Percentiles rank a stretch among this genome's conserved stretches.
phyloP scores from a whole-genome alignment of 2,329 filamentous ascomycete genomes.

The Blastomyces gilchristii region DNA sequence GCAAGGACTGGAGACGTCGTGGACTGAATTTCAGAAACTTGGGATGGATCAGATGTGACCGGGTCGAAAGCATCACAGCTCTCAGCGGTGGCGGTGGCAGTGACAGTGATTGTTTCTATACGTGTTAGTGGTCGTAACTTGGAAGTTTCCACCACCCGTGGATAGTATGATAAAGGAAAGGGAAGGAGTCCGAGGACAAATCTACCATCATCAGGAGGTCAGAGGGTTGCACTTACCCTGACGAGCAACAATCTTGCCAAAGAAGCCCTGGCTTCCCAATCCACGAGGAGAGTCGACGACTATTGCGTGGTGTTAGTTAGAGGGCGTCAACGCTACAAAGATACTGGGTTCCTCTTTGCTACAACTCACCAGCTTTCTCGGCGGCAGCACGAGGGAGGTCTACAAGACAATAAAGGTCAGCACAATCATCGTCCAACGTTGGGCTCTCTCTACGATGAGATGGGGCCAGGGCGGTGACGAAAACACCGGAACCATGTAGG shows the following conservation, averaged over 20 bases:
- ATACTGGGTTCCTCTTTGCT: background rate
- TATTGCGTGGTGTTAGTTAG: background rate
- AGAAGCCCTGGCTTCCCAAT: background rate
- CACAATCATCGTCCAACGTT: background rate
- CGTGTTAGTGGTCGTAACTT: background rate
- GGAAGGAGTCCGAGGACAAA: background rate
- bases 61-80: background rate
- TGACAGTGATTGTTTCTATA: slow-evolving; percentile 3
- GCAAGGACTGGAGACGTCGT: background rate
- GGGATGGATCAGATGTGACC: background rate
- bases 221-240: background rate
- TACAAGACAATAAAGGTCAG: background rate
- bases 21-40: background rate
- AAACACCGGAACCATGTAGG: background rate
- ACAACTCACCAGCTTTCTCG: background rate
- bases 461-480: background rate
- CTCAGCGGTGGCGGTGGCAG: background rate
- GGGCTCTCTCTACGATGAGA: too few species aligned
- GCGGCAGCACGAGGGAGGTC: background rate
- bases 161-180: background rate
- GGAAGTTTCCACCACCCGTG: background rate
- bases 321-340: background rate
- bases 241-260: background rate
- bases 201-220: background rate
- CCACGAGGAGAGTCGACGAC: background rate